phyloP scores from a whole-genome alignment of 2,329 filamentous ascomycete species.

The Cryphonectria parasitica region DNA sequence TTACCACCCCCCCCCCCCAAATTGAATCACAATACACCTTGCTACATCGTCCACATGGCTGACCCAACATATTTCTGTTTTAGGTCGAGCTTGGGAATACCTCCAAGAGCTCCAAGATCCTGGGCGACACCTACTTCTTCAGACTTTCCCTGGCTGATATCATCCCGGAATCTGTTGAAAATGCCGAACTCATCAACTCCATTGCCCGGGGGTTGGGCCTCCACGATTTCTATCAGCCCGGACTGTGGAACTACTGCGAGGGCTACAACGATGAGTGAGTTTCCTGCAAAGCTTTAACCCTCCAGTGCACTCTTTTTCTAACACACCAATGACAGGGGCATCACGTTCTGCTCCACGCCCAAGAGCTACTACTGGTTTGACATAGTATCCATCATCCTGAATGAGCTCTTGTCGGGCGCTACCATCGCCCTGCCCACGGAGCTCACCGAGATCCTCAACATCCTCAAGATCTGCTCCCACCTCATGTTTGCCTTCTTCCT shows the following conservation, averaged over 20 bases:
- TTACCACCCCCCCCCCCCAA: not conserved
- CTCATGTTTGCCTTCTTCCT: conserved; percentile 93
- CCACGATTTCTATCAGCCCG: conserved; percentile 93
- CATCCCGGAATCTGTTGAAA: conserved; percentile 72
- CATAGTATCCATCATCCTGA: conserved; percentile 78
- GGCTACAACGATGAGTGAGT: conserved; percentile 70
- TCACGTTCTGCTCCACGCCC: conserved; percentile 76
- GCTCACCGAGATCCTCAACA: conserved; percentile 71
- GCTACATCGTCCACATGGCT: conserved; percentile 9
- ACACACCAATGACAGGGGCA: conserved; percentile 64
- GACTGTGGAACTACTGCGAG: conserved; percentile 91
- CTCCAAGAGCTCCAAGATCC: conserved; percentile 56
- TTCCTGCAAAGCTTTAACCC: not conserved
- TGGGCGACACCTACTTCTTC: conserved; percentile 80
- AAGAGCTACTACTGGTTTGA: conserved; percentile 85
- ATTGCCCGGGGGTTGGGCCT: conserved; percentile 85
- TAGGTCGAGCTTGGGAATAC: conserved; percentile 74
- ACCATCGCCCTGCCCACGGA: conserved; percentile 79
- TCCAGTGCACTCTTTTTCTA: not conserved
- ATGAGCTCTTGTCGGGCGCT: conserved; percentile 79
- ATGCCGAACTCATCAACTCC: conserved; percentile 78
- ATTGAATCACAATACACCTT: not conserved
- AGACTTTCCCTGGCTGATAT: conserved; percentile 82
- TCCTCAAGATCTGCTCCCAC: conserved; percentile 75
- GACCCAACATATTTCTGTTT: conserved; percentile 7